Base-by-base conservation (phyloP, 208 protist genomes). In the Trypanosoma mega region DNA sequence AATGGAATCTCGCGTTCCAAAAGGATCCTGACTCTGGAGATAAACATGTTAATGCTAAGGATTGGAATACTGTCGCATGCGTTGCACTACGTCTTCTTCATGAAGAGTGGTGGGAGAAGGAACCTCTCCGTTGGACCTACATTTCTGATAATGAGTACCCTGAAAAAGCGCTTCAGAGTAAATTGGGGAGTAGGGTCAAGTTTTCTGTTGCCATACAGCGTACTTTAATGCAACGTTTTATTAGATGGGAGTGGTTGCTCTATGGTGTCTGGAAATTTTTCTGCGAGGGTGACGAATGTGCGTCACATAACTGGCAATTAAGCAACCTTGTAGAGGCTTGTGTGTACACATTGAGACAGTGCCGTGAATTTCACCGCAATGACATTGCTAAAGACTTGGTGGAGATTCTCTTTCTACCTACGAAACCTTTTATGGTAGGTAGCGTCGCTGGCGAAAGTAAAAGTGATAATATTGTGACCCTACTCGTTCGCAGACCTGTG, bases 341-440 rank as follows among this genome's bases (percentile, higher is more conserved):
- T 18, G 29, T 26, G 6, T 43, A 36, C 6, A 66, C 56, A 26
- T 44, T 76, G 45, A 16, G 14, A 1, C 23, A 26, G 31, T 76
- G 70, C 39, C 58, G 70, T 26, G 12, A 26, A 21, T 69, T 48
- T 66, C 63, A 70, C 36, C 61, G 62, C 5, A 41, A 45, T 26
- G 62, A 76, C 37, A 66, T 76, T 39, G 70, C 63, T 24, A 59
- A 18, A 49, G 63, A 71, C 12, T n/a, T 76, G 3, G 20, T 67
- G n/a, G 50, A 62, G 3, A 29, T 65, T 16, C 37, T 74, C n/a
- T 45, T 68, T 64, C 36, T 77, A 30, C 65, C 64, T 34, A 23
- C 64, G 37, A 21, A 23, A 8, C 37, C 55, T n/a, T 64, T 72
- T 54, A 9, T 55, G 20, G 14, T 26, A 20, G 18, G 2, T 26